Evolutionary conservation across 176 grass and related monocot species (phyloP).

Genomic region (Saccharum spontaneum): DNA sequence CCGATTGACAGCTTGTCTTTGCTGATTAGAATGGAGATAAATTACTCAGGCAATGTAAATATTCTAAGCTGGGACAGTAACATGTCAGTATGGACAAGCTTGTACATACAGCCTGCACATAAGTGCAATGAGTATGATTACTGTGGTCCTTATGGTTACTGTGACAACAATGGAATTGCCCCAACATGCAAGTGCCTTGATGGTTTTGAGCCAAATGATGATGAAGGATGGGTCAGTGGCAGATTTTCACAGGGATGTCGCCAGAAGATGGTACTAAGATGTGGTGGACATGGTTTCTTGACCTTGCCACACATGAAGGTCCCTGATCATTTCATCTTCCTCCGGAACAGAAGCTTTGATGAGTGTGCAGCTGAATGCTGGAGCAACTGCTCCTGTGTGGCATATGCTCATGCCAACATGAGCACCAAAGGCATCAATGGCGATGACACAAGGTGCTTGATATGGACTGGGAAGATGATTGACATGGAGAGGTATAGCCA

Average conservation of each 20-base stretch:
- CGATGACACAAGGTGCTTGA: constrained; percentile 36
- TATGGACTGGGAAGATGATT: constrained; percentile 51
- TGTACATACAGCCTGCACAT: constrained; percentile 19
- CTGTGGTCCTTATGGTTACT: constrained; percentile 50
- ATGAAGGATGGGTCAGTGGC: background rate
- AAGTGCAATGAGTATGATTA: constrained; percentile 33
- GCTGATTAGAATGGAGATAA: constrained; percentile 43
- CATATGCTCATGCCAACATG: constrained; percentile 54
- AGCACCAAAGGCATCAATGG: constrained; percentile 24
- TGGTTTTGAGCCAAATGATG: constrained; percentile 42
- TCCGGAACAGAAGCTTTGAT: constrained; percentile 39
- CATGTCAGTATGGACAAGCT: constrained; percentile 6
- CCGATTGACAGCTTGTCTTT: background rate
- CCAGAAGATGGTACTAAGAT: constrained; percentile 9
- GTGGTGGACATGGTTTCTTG: constrained; percentile 21
- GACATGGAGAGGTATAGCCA: constrained; percentile 25
- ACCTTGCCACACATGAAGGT: constrained; percentile 15
- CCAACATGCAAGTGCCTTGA: constrained; percentile 55
- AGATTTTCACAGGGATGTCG: constrained; percentile 39
- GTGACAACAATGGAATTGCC: constrained; percentile 20
- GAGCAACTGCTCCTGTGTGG: constrained; percentile 54
- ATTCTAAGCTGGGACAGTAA: constrained; percentile 37
- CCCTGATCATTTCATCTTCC: constrained; percentile 36
- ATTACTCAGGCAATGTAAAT: constrained; percentile 34
- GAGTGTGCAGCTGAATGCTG: constrained; percentile 40